Percentiles rank a stretch among this genome's conserved stretches.
Evolutionary conservation across 2,329 filamentous ascomycete genomes (phyloP).

Genomic region (Dactylellina haptotyla): DNA sequence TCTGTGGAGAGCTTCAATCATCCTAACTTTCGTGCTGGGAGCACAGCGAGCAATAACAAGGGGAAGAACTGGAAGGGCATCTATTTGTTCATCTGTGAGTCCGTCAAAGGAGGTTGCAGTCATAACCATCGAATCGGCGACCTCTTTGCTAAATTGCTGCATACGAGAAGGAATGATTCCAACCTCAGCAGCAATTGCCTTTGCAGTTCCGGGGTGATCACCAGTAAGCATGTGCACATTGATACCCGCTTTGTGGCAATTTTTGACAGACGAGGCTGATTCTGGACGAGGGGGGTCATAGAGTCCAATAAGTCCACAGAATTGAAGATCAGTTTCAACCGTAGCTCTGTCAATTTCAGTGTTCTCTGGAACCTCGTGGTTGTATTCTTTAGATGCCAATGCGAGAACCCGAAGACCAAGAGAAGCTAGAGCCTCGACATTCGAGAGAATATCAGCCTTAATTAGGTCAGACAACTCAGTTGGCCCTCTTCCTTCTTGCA

Average conservation of each 20-base stretch:
- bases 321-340: conserved; percentile 75
- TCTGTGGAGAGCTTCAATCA: conserved; percentile 87
- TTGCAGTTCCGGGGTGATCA: conserved; percentile 81
- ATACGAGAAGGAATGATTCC: conserved; percentile 77
- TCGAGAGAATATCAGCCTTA: conserved; percentile 68
- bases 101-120: conserved; percentile 82
- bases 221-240: conserved; percentile 85
- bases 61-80: conserved; percentile 77
- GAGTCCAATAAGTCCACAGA: conserved; percentile 82
- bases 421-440: conserved; percentile 74
- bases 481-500: conserved; percentile 62
- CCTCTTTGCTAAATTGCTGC: conserved; percentile 68
- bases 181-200: conserved; percentile 80
- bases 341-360: conserved; percentile 67
- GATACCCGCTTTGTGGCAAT: conserved; percentile 78
- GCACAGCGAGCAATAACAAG: conserved; percentile 85
- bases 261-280: conserved; percentile 75
- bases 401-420: conserved; percentile 76
- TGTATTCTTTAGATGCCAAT: conserved; percentile 67
- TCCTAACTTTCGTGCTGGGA: conserved; percentile 85
- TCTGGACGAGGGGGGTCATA: conserved; percentile 87
- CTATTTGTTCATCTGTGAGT: conserved; percentile 78
- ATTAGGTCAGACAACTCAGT: conserved; percentile 61
- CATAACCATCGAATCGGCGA: conserved; percentile 75
- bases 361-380: conserved; percentile 60